Evolutionary conservation across 108 stramenopile genomes (phyloP), one percentile per base, ranked within the genome.

Genomic region (Nannochloropsis gaditana): DNA sequence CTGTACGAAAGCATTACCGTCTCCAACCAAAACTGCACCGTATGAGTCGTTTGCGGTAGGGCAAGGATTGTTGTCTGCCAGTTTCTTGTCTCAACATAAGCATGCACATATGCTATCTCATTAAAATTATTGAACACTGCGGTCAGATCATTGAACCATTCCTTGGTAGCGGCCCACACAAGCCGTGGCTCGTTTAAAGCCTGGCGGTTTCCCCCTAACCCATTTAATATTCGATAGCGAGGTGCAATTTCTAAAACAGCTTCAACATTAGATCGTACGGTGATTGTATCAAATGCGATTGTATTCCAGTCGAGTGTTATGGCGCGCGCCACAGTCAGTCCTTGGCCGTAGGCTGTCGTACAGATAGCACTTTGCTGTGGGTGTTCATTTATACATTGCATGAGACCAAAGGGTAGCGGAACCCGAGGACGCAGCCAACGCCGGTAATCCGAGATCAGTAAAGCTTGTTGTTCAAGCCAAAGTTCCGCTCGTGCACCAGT

Each of bases 311-410:
- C 59, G 15, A 73, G 2, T n/a, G 59, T 73, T n/a, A 73, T n/a
- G 4, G 59, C 59, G 6, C 59, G 59, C 19, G 59, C 59, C 59
- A 73, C 59, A 15, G 59, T 73, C 4, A 73, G n/a, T 15, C 59
- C 59, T 73, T 73, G 59, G 59, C 59, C 59, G 6, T 73, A 73
- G 59, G 59, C 59, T 15, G n/a, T 15, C 19, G 59, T 73, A 73
- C 59, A 73, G n/a, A 73, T 73, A n/a, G 59, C n/a, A n/a, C 59
- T 73, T n/a, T 73, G 59, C n/a, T n/a, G 59, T 15, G 59, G 59
- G n/a, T 73, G 59, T 6, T 73, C 59, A n/a, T 73, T 73, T 3
- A 73, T 73, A n/a, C 59, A 73, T 73, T 6, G 4, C 5, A 73
- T 15, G 59, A 15, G 59, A n/a, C 59, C 59, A 73, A 73, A 73